A percentile compares a stretch with the other conserved stretches of the same genome.
phyloP scores from a whole-genome alignment of 345 rosid genomes.

The Corchorus capsularis region DNA sequence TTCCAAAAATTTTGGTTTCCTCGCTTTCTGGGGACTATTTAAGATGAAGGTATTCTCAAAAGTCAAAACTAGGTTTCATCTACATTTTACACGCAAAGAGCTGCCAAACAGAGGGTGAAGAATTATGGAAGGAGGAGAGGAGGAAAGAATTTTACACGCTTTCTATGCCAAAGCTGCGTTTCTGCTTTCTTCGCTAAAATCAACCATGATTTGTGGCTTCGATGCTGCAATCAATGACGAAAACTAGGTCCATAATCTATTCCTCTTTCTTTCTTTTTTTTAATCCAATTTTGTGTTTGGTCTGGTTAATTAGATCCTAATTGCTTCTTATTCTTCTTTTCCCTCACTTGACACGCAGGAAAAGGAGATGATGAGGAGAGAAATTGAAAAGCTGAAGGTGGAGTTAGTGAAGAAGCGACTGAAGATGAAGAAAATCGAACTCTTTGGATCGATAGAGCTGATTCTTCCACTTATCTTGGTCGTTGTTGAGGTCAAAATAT shows the following conservation, averaged over 20 bases:
- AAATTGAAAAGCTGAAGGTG: neutral
- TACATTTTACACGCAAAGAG: neutral
- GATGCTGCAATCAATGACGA: neutral
- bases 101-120: neutral
- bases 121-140: neutral
- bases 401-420: constrained; percentile 15
- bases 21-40: neutral
- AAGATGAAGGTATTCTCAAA: neutral
- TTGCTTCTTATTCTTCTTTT: neutral
- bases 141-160: no score
- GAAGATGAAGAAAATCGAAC: constrained; percentile 10
- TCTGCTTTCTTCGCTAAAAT: constrained; percentile 15
- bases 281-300: neutral
- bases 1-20: neutral
- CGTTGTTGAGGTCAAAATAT: no score
- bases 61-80: neutral
- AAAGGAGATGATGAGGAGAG: constrained; percentile 13
- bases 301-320: neutral
- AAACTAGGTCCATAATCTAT: no score
- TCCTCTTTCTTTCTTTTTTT: neutral
- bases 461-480: constrained; percentile 14
- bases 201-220: neutral
- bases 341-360: neutral
- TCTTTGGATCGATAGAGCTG: constrained; percentile 9
- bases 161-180: constrained; percentile 15